A percentile compares a stretch with the other conserved stretches of the same genome.
Conservation (phyloP, 2,329 filamentous ascomycete genomes). For the Nemania sp. region DNA sequence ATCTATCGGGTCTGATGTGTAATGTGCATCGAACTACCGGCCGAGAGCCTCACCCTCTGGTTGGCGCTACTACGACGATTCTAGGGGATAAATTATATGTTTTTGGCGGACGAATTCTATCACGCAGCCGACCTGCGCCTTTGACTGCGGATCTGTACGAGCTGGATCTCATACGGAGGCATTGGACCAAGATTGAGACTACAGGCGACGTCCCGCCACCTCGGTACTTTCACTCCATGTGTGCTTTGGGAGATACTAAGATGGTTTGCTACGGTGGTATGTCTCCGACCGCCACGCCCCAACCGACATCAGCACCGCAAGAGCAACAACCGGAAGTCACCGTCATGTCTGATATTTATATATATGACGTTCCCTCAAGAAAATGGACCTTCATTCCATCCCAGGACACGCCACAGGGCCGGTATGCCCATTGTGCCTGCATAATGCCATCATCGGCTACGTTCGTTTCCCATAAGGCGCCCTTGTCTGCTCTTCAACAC, state of each 20-base stretch:
- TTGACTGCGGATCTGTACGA: constrained; percentile 92
- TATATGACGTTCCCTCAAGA: constrained; percentile 82
- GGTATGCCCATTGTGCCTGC: constrained; percentile 95
- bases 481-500: constrained; percentile 84
- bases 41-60: constrained; percentile 84
- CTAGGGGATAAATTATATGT: constrained; percentile 95
- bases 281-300: constrained; percentile 71
- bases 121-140: constrained; percentile 75
- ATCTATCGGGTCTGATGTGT: constrained; percentile 69
- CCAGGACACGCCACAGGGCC: constrained; percentile 82
- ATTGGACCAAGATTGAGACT: constrained; percentile 90
- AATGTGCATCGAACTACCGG: constrained; percentile 86
- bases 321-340: constrained; percentile 83
- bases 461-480: constrained; percentile 82
- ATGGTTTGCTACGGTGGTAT: constrained; percentile 98
- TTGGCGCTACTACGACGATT: constrained; percentile 93
- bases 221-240: constrained; percentile 96
- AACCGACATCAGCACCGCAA: constrained; percentile 48
- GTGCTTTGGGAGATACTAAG: constrained; percentile 89
- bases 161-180: constrained; percentile 83
- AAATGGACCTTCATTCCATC: constrained; percentile 85
- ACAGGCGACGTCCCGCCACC: constrained; percentile 85
- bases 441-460: constrained; percentile 85
- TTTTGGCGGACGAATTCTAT: constrained; percentile 88
- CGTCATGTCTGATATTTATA: constrained; percentile 97